A percentile compares a stretch with the other conserved stretches of the same genome.
Conservation (phyloP, 306 rosid genomes). For the Rosa rugosa region DNA sequence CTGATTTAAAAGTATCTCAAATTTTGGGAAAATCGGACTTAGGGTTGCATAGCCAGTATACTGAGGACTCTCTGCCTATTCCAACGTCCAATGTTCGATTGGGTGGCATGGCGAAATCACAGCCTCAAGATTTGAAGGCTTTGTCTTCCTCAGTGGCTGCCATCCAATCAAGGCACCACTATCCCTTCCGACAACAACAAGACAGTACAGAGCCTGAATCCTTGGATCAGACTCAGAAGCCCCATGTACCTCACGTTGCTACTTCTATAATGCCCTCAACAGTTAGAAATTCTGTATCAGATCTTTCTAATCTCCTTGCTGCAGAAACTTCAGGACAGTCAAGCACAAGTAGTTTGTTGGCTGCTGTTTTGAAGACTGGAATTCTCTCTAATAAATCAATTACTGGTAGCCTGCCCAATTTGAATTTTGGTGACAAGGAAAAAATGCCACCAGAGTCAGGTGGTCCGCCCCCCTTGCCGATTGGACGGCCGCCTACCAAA, state of each 20-base stretch:
- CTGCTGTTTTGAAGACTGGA: slow-evolving; percentile 77
- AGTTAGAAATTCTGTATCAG: slow-evolving; percentile 27
- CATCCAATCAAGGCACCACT: slow-evolving; percentile 40
- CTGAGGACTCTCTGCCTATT: slow-evolving; percentile 40
- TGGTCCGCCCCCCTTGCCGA: slow-evolving; percentile 39
- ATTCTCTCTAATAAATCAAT: slow-evolving; percentile 49
- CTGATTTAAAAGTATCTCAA: slow-evolving; percentile 42
- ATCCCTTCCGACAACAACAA: slow-evolving; percentile 34
- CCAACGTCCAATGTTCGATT: slow-evolving; percentile 33
- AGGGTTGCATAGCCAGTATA: slow-evolving; percentile 35
- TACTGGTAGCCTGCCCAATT: slow-evolving; percentile 40
- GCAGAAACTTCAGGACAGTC: slow-evolving; percentile 53
- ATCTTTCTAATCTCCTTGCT: slow-evolving; percentile 28
- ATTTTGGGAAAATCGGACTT: slow-evolving; percentile 27
- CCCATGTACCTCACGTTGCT: slow-evolving; percentile 28
- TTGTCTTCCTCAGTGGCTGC: slow-evolving; percentile 38
- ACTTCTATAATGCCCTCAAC: slow-evolving; percentile 25
- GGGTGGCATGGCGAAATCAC: slow-evolving; percentile 44
- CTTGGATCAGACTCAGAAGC: slow-evolving; percentile 42
- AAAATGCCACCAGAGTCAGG: slow-evolving; percentile 43
- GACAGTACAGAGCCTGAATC: slow-evolving; percentile 39
- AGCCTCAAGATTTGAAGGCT: slow-evolving; percentile 44
- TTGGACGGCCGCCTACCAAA: slow-evolving; percentile 39
- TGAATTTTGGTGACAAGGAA: slow-evolving; percentile 38
- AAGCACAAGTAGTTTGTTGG: slow-evolving; percentile 61